Conservation (phyloP, 306 rosid genomes). For the Quercus rubra region DNA sequence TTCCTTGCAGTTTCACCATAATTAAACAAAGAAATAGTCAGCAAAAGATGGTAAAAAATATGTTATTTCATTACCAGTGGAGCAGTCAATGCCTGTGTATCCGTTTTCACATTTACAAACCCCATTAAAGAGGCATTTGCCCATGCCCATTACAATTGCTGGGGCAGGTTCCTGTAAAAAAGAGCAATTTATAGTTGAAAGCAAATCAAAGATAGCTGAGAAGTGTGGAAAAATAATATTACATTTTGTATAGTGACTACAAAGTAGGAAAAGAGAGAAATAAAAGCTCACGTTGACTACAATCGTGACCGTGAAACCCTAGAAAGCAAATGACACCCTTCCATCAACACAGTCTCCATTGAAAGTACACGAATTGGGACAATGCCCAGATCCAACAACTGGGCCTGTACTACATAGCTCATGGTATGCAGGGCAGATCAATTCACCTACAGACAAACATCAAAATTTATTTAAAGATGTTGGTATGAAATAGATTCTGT, state of each 20-base stretch:
- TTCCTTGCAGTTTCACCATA: background rate
- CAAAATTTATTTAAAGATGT: slow-evolving; percentile 7
- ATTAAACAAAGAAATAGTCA: background rate
- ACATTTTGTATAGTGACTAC: background rate
- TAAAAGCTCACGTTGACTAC: slow-evolving; percentile 73
- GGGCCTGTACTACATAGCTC: slow-evolving; percentile 71
- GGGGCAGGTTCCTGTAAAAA: slow-evolving; percentile 69
- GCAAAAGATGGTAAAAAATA: background rate
- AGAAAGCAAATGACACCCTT: slow-evolving; percentile 78
- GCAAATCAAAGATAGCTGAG: slow-evolving; percentile 3
- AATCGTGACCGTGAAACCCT: slow-evolving; percentile 78
- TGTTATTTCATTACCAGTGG: slow-evolving; percentile 57
- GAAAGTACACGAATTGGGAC: slow-evolving; percentile 71
- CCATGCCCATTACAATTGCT: slow-evolving; percentile 64
- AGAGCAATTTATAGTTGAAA: slow-evolving; percentile 4
- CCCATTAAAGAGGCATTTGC: slow-evolving; percentile 81
- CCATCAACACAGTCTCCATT: slow-evolving; percentile 96
- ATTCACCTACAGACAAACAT: slow-evolving; percentile 53
- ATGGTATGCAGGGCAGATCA: slow-evolving; percentile 78
- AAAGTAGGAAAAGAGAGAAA: slow-evolving; percentile 12
- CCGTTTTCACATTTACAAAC: slow-evolving; percentile 81
- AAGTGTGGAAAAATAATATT: background rate
- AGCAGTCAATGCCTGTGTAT: slow-evolving; percentile 86
- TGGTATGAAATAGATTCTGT: background rate
- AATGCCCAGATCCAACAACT: slow-evolving; percentile 54